A percentile compares a stretch with the other conserved stretches of the same genome.
These are phyloP conservation scores for Polymyxa betae DNA, from an alignment of 208 protist genomes.

Conservation along the genomic window DNA sequence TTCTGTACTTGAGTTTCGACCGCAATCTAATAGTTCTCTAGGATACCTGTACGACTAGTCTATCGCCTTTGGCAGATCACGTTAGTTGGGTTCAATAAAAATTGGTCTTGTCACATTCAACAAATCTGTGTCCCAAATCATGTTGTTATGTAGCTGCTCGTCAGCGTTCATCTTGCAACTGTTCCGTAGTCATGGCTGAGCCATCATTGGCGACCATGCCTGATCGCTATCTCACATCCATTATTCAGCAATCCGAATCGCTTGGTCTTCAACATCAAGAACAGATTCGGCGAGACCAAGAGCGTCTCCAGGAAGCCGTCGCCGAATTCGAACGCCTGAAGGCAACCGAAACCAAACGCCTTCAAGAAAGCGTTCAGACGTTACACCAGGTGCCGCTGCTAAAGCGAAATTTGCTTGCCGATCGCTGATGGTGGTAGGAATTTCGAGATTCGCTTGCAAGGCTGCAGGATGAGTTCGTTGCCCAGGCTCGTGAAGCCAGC, in stretches of 20 bases:
- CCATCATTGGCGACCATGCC: no score
- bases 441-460: neutral
- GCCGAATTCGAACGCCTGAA: conserved; percentile 15
- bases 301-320: conserved; percentile 24
- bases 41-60: no score
- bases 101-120: no score
- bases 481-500: neutral
- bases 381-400: neutral
- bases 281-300: conserved; percentile 5
- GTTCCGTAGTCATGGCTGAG: no score
- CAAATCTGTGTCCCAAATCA: no score
- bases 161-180: no score
- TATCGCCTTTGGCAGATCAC: no score
- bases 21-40: no score
- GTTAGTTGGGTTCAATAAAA: no score
- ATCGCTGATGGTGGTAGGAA: neutral
- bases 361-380: conserved; percentile 1
- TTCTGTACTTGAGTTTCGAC: no score
- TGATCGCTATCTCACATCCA: neutral
- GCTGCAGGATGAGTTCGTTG: conserved; percentile 33
- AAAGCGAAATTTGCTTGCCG: neutral
- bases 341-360: neutral
- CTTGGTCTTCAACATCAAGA: neutral
- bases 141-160: no score
- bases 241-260: neutral